phyloP scores from a whole-genome alignment of 1,284 basidiomycete species.

The Ganoderma leucocontextum region DNA sequence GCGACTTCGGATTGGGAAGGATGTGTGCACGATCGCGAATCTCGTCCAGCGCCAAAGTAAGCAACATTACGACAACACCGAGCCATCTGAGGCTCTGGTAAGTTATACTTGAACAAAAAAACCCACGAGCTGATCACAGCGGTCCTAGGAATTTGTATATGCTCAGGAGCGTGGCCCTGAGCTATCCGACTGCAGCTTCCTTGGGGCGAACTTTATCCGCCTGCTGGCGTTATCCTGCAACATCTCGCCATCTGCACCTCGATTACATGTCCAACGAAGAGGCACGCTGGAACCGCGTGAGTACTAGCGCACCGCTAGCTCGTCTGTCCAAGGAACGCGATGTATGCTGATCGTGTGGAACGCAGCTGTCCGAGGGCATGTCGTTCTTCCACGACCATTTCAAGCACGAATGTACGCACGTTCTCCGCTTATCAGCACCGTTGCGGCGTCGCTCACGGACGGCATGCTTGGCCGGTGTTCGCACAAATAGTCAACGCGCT shows the following conservation, averaged over 20 bases:
- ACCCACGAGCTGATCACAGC: neutral
- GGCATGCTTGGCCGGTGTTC: neutral
- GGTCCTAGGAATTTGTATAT: neutral
- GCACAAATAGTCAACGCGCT: slow-evolving; percentile 35
- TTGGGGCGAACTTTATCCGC: neutral
- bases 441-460: neutral
- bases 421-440: neutral
- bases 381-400: slow-evolving; percentile 41
- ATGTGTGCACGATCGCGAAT: slow-evolving; percentile 1
- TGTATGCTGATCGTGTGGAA: neutral
- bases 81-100: neutral
- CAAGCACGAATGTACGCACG: slow-evolving; percentile 42
- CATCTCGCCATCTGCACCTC: neutral
- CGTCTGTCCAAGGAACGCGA: neutral
- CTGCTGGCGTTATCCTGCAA: neutral
- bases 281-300: slow-evolving; percentile 29
- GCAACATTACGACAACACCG: neutral
- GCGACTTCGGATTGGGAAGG: neutral
- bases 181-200: neutral
- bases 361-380: slow-evolving; percentile 39
- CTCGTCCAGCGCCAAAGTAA: neutral
- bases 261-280: slow-evolving; percentile 24
- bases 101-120: neutral
- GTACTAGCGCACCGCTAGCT: neutral
- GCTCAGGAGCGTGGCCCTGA: neutral